Evolutionary conservation across 2,329 filamentous ascomycete species (phyloP).

Genomic region (Massarina eburnea): DNA sequence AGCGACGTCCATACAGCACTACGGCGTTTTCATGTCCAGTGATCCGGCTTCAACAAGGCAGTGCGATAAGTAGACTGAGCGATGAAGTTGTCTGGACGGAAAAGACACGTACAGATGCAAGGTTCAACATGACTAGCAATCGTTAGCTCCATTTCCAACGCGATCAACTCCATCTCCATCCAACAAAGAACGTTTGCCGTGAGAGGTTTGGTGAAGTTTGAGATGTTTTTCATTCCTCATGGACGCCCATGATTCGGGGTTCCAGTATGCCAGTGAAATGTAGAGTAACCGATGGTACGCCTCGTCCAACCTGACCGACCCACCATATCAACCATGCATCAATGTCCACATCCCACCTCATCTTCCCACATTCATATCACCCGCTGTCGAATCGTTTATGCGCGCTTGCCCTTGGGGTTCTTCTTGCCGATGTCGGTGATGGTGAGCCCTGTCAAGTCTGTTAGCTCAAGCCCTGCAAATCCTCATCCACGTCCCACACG

Average conservation of each 20-base stretch:
- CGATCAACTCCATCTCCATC: background rate
- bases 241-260: conserved; percentile 23
- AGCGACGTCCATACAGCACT: conserved; percentile 61
- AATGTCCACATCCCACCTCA: conserved; percentile 2
- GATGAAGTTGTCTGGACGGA: conserved; percentile 60
- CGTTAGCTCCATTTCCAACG: conserved; percentile 11
- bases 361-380: conserved; percentile 5
- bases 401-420: conserved; percentile 60
- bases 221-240: conserved; percentile 34
- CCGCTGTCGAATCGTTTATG: conserved; percentile 24
- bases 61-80: conserved; percentile 53
- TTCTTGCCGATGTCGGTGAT: conserved; percentile 65
- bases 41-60: conserved; percentile 61
- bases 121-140: conserved; percentile 38
- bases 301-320: conserved; percentile 21
- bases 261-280: conserved; percentile 37
- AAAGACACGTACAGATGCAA: conserved; percentile 60
- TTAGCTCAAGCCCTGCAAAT: conserved; percentile 11
- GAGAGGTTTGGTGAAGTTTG: conserved; percentile 22
- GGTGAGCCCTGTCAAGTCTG: conserved; percentile 51
- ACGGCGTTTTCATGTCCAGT: conserved; percentile 63
- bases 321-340: conserved; percentile 7
- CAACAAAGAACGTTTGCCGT: background rate
- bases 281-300: conserved; percentile 38
- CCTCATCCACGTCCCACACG: background rate